Conservation (phyloP, 768 basidiomycete species). For the Boletus subparvulus region DNA sequence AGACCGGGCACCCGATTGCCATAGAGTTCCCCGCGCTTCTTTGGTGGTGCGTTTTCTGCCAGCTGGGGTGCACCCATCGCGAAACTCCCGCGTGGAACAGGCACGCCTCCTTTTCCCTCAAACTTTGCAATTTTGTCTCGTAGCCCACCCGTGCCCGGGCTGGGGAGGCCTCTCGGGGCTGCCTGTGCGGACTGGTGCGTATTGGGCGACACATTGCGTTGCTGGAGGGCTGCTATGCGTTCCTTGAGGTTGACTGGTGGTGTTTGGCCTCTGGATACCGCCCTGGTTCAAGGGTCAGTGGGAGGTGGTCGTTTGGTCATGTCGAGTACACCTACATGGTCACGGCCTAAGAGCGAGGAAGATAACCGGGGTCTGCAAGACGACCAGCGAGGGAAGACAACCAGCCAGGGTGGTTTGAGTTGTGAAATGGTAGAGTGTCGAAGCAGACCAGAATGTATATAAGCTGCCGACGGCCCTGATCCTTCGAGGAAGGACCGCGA, state of each 20-base stretch:
- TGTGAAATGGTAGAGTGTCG: constrained; percentile 8
- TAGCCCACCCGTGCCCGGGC: constrained; percentile 33
- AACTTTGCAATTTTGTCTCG: constrained; percentile 79
- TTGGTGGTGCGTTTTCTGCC: constrained; percentile 44
- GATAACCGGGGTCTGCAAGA: constrained; percentile 7
- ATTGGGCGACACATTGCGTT: constrained; percentile 38
- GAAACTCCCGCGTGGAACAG: constrained; percentile 74
- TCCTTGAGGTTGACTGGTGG: constrained; percentile 65
- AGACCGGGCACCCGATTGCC: constrained; percentile 61
- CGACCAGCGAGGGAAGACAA: constrained; percentile 22
- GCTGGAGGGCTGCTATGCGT: constrained; percentile 80
- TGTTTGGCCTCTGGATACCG: constrained; percentile 26
- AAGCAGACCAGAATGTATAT: constrained; percentile 11
- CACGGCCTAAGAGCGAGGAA: constrained; percentile 1
- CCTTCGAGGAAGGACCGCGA: constrained; percentile 9
- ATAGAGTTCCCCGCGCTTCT: constrained; percentile 65
- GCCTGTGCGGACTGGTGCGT: constrained; percentile 36
- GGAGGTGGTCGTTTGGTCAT: background rate
- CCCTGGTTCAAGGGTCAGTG: constrained; percentile 27
- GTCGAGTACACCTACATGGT: constrained; percentile 23
- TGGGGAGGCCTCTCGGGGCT: constrained; percentile 29
- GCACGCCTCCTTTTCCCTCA: constrained; percentile 73
- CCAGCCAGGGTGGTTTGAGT: constrained; percentile 22
- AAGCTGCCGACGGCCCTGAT: constrained; percentile 8
- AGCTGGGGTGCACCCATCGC: constrained; percentile 63